phyloP scores from a whole-genome alignment of 73 alveolate genomes.

The Stentor coeruleus region DNA sequence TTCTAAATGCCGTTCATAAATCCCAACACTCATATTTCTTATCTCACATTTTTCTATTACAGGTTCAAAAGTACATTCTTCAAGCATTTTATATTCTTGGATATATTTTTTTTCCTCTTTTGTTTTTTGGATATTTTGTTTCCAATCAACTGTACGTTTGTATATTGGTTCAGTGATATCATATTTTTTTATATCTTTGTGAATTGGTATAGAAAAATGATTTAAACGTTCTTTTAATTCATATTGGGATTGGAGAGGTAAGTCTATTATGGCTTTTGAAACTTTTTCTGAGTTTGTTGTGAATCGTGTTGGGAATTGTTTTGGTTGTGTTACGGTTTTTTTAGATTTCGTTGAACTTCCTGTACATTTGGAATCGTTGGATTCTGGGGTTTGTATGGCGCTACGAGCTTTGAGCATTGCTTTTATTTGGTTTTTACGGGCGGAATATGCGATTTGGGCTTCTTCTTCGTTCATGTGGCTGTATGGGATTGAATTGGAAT shows the following conservation, averaged over 20 bases:
- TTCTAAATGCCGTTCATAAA: neutral
- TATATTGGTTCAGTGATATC: neutral
- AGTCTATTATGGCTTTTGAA: neutral
- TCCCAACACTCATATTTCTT: neutral
- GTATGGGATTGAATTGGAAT: neutral
- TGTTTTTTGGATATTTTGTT: neutral
- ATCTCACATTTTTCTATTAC: neutral
- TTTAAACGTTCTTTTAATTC: neutral
- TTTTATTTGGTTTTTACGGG: neutral
- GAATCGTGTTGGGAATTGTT: neutral
- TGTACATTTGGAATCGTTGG: neutral
- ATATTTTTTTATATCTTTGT: no score
- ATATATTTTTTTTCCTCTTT: neutral
- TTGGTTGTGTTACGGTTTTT: neutral
- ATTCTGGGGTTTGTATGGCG: neutral
- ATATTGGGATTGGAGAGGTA: neutral
- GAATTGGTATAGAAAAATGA: neutral
- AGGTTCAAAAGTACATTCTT: slow-evolving; percentile 6
- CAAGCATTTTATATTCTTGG: neutral
- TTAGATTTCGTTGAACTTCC: neutral
- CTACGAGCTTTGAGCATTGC: neutral
- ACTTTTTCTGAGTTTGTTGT: neutral
- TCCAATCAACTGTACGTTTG: neutral
- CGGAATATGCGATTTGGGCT: neutral
- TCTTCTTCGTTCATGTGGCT: slow-evolving; percentile 1